A percentile compares a stretch with the other conserved stretches of the same genome.
These are phyloP conservation scores for Saturnispora mendoncae DNA, from an alignment of 805 yeast genomes.

Conservation along the genomic window DNA sequence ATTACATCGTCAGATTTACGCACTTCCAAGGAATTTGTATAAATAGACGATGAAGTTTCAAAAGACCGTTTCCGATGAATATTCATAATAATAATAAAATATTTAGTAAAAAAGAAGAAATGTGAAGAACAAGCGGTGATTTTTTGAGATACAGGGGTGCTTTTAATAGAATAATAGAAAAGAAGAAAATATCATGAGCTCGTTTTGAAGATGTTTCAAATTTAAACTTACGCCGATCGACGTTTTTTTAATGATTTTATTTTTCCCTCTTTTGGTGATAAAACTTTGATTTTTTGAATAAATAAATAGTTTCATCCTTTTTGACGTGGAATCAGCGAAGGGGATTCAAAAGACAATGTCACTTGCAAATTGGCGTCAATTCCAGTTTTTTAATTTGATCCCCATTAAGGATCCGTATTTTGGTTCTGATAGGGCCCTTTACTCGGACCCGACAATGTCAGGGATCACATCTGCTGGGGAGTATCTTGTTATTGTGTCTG, in stretches of 20 bases:
- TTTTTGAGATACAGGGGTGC: no score
- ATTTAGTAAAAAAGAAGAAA: neutral
- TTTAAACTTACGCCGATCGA: neutral
- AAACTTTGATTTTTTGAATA: neutral
- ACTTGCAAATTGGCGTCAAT: constrained; percentile 44
- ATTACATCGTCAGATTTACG: no score
- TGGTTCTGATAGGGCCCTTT: constrained; percentile 53
- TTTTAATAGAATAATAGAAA: no score
- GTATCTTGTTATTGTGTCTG: constrained; percentile 51
- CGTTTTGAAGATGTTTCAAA: constrained; percentile 5
- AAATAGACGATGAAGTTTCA: neutral
- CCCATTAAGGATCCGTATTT: constrained; percentile 81
- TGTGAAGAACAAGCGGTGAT: no score
- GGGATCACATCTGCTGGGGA: constrained; percentile 52
- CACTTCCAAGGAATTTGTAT: neutral
- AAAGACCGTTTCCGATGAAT: neutral
- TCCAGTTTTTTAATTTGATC: constrained; percentile 73
- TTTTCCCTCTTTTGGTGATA: no score
- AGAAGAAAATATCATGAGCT: constrained; percentile 10
- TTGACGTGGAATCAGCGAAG: no score
- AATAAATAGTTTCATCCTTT: neutral
- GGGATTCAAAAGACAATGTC: no score
- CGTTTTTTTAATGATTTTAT: no score
- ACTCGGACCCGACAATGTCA: constrained; percentile 68
- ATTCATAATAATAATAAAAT: neutral